phyloP scores from a whole-genome alignment of 441 rosid genomes.

The Corymbia citriodora region DNA sequence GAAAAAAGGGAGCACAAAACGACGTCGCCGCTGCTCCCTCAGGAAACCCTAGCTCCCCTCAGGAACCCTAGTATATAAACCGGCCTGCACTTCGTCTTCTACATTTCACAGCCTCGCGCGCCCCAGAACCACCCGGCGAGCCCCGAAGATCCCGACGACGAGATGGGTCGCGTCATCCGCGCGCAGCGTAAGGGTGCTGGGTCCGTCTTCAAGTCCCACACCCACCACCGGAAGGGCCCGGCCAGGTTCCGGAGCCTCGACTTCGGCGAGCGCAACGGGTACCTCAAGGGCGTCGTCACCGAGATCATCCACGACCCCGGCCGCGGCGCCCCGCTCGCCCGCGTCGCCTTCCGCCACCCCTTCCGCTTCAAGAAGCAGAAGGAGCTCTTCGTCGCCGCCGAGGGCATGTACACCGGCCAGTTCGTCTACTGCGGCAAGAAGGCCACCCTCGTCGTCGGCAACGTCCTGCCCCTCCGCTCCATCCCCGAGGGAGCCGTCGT shows the following conservation, averaged over 20 bases:
- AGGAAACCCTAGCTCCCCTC: background rate
- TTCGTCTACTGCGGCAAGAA: background rate
- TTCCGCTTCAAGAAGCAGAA: background rate
- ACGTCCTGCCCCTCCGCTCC: background rate
- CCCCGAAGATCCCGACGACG: background rate
- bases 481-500: background rate
- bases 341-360: background rate
- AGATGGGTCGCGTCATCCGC: background rate
- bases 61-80: background rate
- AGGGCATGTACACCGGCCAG: background rate
- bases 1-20: background rate
- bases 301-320: slow-evolving; percentile 1
- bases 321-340: background rate
- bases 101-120: background rate
- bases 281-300: background rate
- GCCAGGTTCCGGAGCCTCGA: background rate
- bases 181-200: slow-evolving; percentile 1
- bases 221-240: slow-evolving; percentile 1
- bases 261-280: background rate
- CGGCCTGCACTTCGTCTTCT: background rate
- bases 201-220: background rate
- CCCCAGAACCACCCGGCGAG: background rate
- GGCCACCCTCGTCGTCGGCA: background rate
- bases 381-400: background rate
- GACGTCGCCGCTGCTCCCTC: background rate